Conservation (phyloP, 2,329 filamentous ascomycete genomes). For the Ceratocystis alfenasii region DNA sequence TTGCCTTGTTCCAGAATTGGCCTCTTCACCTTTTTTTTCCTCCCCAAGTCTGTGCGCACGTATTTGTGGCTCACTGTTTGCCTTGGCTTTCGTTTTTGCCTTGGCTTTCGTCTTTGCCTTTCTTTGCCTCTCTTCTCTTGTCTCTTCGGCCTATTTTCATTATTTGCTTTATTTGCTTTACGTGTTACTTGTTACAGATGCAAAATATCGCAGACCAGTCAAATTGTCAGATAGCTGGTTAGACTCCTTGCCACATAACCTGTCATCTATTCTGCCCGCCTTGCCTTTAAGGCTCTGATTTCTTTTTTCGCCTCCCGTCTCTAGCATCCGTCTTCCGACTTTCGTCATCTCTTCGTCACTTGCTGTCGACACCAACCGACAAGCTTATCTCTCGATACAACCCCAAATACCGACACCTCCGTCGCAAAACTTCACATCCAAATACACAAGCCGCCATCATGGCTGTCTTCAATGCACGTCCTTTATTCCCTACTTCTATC, state of each 20-base stretch:
- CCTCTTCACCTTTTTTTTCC: background rate
- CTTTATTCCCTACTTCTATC: background rate
- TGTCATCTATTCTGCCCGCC: background rate
- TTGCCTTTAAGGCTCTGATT: background rate
- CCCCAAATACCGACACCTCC: background rate
- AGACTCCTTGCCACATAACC: too few relatives aligned
- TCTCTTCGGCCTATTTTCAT: background rate
- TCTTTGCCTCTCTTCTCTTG: background rate
- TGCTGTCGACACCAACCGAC: background rate
- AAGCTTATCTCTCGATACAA: background rate
- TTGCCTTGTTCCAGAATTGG: background rate
- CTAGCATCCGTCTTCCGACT: too few relatives aligned
- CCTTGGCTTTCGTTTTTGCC: background rate
- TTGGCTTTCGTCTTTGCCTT: background rate
- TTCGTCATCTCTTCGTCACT: background rate
- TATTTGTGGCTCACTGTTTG: background rate
- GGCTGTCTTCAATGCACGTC: slow-evolving; percentile 33
- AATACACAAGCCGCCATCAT: slow-evolving; percentile 26
- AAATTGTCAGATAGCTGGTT: background rate
- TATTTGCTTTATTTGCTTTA: background rate
- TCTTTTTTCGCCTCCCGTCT: background rate
- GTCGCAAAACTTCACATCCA: background rate
- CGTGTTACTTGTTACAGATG: slow-evolving; percentile 2
- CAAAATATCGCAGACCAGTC: background rate
- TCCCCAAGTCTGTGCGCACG: slow-evolving; percentile 1